These are phyloP conservation scores for Lepiota subincarnata DNA, from an alignment of 768 basidiomycete species.

Conservation along the genomic window DNA sequence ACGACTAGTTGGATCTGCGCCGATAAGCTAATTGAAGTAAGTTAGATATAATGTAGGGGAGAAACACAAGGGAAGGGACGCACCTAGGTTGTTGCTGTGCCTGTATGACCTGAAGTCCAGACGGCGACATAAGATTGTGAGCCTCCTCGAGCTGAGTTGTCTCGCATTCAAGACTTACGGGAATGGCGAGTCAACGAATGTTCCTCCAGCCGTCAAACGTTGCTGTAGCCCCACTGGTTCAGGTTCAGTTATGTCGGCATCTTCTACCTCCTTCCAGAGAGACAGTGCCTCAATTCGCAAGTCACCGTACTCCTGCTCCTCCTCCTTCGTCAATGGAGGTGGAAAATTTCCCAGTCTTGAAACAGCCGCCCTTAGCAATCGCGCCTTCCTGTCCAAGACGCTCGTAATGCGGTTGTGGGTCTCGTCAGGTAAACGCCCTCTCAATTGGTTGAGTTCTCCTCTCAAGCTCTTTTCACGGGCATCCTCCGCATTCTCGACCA, in stretches of 20 bases:
- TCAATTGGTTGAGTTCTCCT: background rate
- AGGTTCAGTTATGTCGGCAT: background rate
- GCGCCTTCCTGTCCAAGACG: background rate
- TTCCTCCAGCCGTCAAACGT: background rate
- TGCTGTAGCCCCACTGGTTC: background rate
- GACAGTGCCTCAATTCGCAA: background rate
- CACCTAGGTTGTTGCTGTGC: no score
- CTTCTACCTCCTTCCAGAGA: slow-evolving; percentile 6
- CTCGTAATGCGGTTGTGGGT: background rate
- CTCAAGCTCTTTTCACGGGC: background rate
- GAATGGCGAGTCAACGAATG: no score
- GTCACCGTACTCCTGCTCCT: background rate
- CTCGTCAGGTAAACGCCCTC: background rate
- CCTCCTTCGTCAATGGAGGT: background rate
- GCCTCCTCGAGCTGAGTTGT: no score
- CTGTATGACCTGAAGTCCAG: no score
- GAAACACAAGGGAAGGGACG: no score
- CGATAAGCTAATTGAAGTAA: no score
- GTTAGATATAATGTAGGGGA: no score
- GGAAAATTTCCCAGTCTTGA: background rate
- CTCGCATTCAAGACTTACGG: no score
- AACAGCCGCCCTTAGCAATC: background rate
- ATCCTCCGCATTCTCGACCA: background rate
- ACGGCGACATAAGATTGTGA: no score
- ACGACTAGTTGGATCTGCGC: no score